A percentile compares a stretch with the other conserved stretches of the same genome.
Evolutionary conservation across 2,329 filamentous ascomycete species (phyloP).

Genomic region (Catunica adiposa): DNA sequence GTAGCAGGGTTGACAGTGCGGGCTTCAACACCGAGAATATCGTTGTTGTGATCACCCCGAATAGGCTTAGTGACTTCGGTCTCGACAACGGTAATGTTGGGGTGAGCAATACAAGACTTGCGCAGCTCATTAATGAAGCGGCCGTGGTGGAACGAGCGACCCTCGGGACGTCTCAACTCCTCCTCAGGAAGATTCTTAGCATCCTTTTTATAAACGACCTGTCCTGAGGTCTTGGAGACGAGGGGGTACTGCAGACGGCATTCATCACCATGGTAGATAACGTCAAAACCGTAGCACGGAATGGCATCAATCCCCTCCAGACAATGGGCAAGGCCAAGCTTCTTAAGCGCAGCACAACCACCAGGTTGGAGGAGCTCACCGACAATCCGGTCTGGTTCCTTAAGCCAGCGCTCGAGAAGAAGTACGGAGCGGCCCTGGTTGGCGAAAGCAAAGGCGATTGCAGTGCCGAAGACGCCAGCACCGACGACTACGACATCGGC

Average conservation of each 20-base stretch:
- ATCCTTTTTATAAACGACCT: conserved; percentile 22
- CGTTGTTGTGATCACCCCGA: conserved; percentile 46
- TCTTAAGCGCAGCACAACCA: conserved; percentile 62
- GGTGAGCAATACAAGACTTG: conserved; percentile 52
- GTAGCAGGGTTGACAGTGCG: conserved; percentile 43
- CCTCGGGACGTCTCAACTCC: conserved; percentile 41
- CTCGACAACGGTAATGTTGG: conserved; percentile 82
- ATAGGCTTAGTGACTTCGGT: conserved; percentile 68
- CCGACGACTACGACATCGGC: conserved; percentile 83
- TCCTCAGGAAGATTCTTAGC: conserved; percentile 17
- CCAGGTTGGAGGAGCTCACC: conserved; percentile 91
- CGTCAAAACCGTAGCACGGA: conserved; percentile 68
- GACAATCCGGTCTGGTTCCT: conserved; percentile 88
- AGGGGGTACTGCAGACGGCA: conserved; percentile 67
- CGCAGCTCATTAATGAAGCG: conserved; percentile 76
- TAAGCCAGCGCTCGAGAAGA: conserved; percentile 73
- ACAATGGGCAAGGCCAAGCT: conserved; percentile 66
- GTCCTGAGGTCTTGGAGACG: conserved; percentile 30
- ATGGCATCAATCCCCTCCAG: conserved; percentile 80
- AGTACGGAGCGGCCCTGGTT: conserved; percentile 84
- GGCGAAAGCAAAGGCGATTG: conserved; percentile 66
- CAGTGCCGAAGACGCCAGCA: conserved; percentile 78
- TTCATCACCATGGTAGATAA: conserved; percentile 61
- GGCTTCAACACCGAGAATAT: conserved; percentile 71
- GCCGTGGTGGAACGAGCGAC: conserved; percentile 82